Conservation (phyloP, 768 basidiomycete genomes). For the Hemileccinum rubropunctum region DNA sequence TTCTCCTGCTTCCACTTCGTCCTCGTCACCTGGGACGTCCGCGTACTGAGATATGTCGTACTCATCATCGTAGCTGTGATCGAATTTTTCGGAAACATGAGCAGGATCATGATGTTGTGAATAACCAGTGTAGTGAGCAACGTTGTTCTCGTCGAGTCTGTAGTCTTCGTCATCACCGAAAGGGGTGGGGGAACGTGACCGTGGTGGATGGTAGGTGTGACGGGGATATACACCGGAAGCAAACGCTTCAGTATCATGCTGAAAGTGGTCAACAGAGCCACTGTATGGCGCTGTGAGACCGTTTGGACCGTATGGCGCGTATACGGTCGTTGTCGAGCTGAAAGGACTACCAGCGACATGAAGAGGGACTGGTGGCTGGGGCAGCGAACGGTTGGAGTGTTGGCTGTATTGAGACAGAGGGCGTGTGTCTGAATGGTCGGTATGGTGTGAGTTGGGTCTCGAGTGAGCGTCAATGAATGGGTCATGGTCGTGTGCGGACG, state of each 20-base stretch:
- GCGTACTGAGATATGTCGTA: slow-evolving; percentile 35
- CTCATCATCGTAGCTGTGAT: slow-evolving; percentile 16
- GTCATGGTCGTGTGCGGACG: slow-evolving; percentile 31
- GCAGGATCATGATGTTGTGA: slow-evolving; percentile 17
- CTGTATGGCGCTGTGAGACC: slow-evolving; percentile 36
- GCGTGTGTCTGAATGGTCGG: slow-evolving; percentile 26
- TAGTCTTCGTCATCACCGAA: slow-evolving; percentile 74
- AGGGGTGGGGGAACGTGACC: slow-evolving; percentile 77
- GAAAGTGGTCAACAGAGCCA: slow-evolving; percentile 51
- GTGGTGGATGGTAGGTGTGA: slow-evolving; percentile 46
- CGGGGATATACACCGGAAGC: slow-evolving; percentile 59
- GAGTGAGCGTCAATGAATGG: slow-evolving; percentile 29
- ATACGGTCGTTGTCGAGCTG: slow-evolving; percentile 10
- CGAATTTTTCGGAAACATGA: slow-evolving; percentile 26
- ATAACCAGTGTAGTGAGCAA: slow-evolving; percentile 53
- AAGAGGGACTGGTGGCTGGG: slow-evolving; percentile 20
- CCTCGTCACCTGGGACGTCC: slow-evolving; percentile 19
- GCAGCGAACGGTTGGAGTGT: slow-evolving; percentile 30
- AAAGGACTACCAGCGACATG: slow-evolving; percentile 27
- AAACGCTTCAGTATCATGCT: slow-evolving; percentile 65
- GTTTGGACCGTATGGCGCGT: slow-evolving; percentile 10
- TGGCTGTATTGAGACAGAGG: slow-evolving; percentile 37
- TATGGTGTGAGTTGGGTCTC: slow-evolving; percentile 23
- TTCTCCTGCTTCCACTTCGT: slow-evolving; percentile 21
- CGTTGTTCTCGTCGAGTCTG: slow-evolving; percentile 52